Percentiles rank a stretch among this genome's conserved stretches.
Conservation (phyloP, 805 yeast species). For the Ogataea wickerhamii region DNA sequence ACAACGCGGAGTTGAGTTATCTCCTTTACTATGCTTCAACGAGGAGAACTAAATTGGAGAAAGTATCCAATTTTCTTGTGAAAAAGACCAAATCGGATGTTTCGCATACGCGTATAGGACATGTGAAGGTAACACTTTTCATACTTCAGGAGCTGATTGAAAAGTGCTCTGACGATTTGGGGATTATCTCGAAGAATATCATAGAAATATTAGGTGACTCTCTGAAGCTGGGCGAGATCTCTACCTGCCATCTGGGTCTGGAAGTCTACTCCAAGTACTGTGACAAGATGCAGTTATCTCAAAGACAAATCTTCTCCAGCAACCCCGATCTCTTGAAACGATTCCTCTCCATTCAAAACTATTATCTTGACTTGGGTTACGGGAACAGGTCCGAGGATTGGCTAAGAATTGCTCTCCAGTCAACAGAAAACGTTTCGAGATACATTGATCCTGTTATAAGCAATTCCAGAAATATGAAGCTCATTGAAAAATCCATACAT, state of each 20-base stretch:
- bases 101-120: conserved; percentile 64
- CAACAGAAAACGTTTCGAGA: conserved; percentile 37
- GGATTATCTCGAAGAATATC: conserved; percentile 71
- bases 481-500: conserved; percentile 34
- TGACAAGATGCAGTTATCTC: conserved; percentile 25
- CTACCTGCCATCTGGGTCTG: conserved; percentile 47
- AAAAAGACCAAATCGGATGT: conserved; percentile 61
- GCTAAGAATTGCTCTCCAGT: conserved; percentile 40
- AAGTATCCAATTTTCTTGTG: conserved; percentile 69
- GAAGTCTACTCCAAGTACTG: conserved; percentile 33
- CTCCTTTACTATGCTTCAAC: conserved; percentile 87
- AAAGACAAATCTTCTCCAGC: conserved; percentile 39
- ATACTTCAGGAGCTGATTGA: conserved; percentile 67
- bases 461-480: conserved; percentile 11
- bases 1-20: conserved; percentile 86
- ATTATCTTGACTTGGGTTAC: conserved; percentile 25
- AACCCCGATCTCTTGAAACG: conserved; percentile 40
- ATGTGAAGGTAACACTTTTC: conserved; percentile 75
- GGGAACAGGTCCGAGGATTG: conserved; percentile 34
- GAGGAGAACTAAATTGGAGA: conserved; percentile 81
- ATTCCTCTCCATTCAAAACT: conserved; percentile 32
- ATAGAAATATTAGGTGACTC: conserved; percentile 55
- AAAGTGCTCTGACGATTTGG: conserved; percentile 78
- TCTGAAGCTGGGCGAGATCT: conserved; percentile 54
- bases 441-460: conserved; percentile 23